phyloP scores from a whole-genome alignment of 176 grass and related monocot genomes.

The Luzula sylvatica region DNA sequence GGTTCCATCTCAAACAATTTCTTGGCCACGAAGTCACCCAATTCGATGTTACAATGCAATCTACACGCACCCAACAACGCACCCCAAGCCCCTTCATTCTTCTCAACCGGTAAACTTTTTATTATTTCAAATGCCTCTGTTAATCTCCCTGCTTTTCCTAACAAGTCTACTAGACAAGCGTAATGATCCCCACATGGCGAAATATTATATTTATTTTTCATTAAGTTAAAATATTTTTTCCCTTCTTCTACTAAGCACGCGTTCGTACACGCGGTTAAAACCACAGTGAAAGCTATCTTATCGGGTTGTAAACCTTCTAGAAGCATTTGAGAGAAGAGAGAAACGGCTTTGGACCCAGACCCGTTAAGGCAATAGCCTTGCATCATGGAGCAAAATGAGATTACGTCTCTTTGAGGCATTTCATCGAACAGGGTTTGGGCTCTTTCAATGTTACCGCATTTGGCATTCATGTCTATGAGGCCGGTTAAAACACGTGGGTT shows the following conservation, averaged over 20 bases:
- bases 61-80: conserved; percentile 69
- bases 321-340: conserved; percentile 72
- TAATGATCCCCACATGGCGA: conserved; percentile 67
- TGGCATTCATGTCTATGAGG: conserved; percentile 82
- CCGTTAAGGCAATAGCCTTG: conserved; percentile 89
- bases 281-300: conserved; percentile 56
- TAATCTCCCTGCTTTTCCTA: conserved; percentile 58
- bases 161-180: conserved; percentile 67
- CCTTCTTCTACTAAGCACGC: conserved; percentile 77
- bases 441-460: conserved; percentile 84
- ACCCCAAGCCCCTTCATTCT: conserved; percentile 83
- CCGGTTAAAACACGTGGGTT: conserved; percentile 53
- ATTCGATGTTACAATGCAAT: conserved; percentile 47
- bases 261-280: conserved; percentile 74
- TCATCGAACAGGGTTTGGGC: conserved; percentile 60
- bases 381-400: conserved; percentile 85
- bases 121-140: conserved; percentile 65
- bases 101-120: conserved; percentile 49
- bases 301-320: conserved; percentile 60
- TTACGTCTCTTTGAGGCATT: conserved; percentile 55
- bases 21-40: conserved; percentile 62
- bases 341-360: conserved; percentile 58
- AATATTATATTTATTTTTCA: conserved; percentile 51
- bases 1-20: conserved; percentile 85
- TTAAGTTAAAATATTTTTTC: conserved; percentile 60